Base-by-base conservation (phyloP, 2,329 filamentous ascomycete species). In the Thielaviopsis musarum region DNA sequence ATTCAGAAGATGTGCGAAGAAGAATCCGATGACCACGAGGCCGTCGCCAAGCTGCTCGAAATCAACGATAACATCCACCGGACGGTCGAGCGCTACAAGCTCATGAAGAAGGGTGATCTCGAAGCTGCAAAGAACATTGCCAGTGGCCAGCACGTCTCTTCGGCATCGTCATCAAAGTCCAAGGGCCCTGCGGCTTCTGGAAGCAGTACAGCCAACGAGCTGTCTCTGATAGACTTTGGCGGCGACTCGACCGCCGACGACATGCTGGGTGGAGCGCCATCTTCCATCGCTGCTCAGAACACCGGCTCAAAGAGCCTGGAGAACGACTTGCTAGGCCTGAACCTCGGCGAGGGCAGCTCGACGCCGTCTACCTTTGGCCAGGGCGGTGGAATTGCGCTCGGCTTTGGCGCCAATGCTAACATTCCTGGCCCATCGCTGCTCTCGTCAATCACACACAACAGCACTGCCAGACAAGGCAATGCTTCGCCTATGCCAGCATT, bases 1-100 rank as follows among this genome's bases (percentile, higher is more conserved):
- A 97, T 98, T 64, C 91, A 97, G 70, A 96, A 89, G 73, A 98
- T 98, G 91, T 97, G 91, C 68, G 91, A 97, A 71, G 93, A 98
- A 71, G 93, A 98, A 69, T 96, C 91, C 12, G 91, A 97, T 63
- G 93, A 98, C 68, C 84, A 90, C 63, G 93, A 96, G 73, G 93
- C 93, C 5, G 93, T 98, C 5, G 88, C 90, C 52, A 95, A 95
- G 72, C 77, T 98, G 12, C 79, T 98, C 59, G 90, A 97, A 69
- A 97, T 98, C 68, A 98, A 98, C 69, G 93, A 98, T 71, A 96
- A 91, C 73, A 98, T 98, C 80, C 88, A 97, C 69, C 83, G 91
- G 63, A 98, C 93, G 1, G 88, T 97, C 59, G 89, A 97, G 72
- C 78, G 93, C 64, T 98, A 97, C 71, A 95, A 89, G 77, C 75